A percentile compares a stretch with the other conserved stretches of the same genome.
These are phyloP conservation scores for Fusarium caatingaense DNA, from an alignment of 2,329 filamentous ascomycete species.

Conservation along the genomic window DNA sequence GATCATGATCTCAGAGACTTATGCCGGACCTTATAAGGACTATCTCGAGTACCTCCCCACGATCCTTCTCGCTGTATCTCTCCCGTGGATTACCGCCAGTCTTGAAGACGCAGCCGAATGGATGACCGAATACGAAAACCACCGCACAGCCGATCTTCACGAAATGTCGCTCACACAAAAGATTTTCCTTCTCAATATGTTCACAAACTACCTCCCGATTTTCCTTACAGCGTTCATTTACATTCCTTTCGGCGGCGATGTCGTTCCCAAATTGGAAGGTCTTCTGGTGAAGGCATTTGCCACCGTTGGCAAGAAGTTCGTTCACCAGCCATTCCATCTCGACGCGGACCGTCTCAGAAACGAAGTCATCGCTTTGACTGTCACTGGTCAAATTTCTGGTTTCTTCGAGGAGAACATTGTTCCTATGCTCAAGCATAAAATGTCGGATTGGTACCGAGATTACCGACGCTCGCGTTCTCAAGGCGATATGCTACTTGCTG, in stretches of 20 bases:
- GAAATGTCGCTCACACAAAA: slow-evolving; percentile 78
- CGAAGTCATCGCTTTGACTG: slow-evolving; percentile 80
- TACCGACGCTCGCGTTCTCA: slow-evolving; percentile 50
- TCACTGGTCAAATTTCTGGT: slow-evolving; percentile 77
- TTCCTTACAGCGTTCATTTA: slow-evolving; percentile 84
- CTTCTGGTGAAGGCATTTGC: slow-evolving; percentile 63
- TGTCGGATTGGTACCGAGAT: slow-evolving; percentile 58
- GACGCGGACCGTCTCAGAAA: slow-evolving; percentile 74
- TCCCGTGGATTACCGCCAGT: slow-evolving; percentile 73
- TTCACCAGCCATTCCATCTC: slow-evolving; percentile 68
- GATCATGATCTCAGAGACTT: slow-evolving; percentile 79
- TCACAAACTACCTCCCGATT: slow-evolving; percentile 81
- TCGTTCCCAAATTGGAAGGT: slow-evolving; percentile 75
- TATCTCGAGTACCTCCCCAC: slow-evolving; percentile 79
- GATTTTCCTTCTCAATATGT: slow-evolving; percentile 82
- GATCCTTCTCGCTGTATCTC: slow-evolving; percentile 72
- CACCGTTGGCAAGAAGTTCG: slow-evolving; percentile 61
- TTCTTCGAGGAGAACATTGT: slow-evolving; percentile 78
- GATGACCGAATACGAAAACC: slow-evolving; percentile 79
- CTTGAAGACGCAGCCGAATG: slow-evolving; percentile 71
- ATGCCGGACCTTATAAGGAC: slow-evolving; percentile 74
- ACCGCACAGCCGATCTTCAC: slow-evolving; percentile 75
- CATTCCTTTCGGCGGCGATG: slow-evolving; percentile 75
- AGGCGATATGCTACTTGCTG: slow-evolving; percentile 59
- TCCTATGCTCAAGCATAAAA: slow-evolving; percentile 73